Evolutionary conservation across 345 rosid species (phyloP), one percentile per base, ranked within the genome.

Genomic region (Eutrema japonicum): DNA sequence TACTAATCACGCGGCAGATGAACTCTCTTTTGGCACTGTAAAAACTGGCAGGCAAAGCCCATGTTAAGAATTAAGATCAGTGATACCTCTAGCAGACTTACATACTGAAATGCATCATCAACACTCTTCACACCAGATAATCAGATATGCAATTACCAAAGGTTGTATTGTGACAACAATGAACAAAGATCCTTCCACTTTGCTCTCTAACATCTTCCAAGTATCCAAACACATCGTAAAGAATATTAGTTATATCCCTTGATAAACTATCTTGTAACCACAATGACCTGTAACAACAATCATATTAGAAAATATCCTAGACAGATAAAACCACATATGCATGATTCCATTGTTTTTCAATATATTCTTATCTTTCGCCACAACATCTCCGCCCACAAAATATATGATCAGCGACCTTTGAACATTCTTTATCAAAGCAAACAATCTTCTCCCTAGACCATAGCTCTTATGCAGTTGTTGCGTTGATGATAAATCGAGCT

Each of bases 191-290:
- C 82, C 92, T 87, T 71, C 99, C 99, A 41, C 80, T 58, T 56
- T 85, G 88, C 77, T 90, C 94, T 83, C 99, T 90, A 29, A 96
- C 99, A 80, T 96, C 98, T 81, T 96, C 99, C 73, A 96, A 96
- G 79, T 96, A 96, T 82, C 92, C 99, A 74, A 96, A 96, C 70
- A 90, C 99, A 70, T 96, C 99, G 56, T 96, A 96, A 13, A 96
- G 84, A 49, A 96, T 96, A 79, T 98, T 90, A 42, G 99, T 96
- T 51, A 96, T 96, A 74, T 96, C 99, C 89, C 92, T 98, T 0
- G 98, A 84, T 1, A 98, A 98, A 84, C 92, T 90, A 71, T 96
- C 99, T 77, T 89, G 98, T 85, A 96, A 81, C 99, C 99, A 96
- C 82, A 96, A 57, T 6, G 99, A 92, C 80, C 96, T 86, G 81